A percentile compares a stretch with the other conserved stretches of the same genome.
phyloP scores from a whole-genome alignment of 169 alveolate species.

The Plasmodium gonderi region DNA sequence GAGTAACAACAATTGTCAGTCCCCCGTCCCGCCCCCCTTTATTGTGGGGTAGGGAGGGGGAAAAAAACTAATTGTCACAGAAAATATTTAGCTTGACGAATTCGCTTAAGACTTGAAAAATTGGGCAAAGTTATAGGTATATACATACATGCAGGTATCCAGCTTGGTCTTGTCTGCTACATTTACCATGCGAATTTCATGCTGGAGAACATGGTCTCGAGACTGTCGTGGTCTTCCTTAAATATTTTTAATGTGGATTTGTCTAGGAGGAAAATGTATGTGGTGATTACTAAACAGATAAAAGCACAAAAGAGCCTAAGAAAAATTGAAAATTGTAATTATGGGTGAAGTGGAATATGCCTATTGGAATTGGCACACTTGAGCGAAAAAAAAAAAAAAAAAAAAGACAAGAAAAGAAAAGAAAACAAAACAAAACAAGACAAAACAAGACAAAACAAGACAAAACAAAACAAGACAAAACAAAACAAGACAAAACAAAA shows the following conservation, averaged over 20 bases:
- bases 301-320: conserved; percentile 44
- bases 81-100: no score
- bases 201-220: conserved; percentile 53
- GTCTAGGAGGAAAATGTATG: conserved; percentile 46
- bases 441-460: no score
- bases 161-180: neutral
- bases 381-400: no score
- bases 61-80: no score
- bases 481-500: neutral
- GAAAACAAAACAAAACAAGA: no score
- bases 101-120: no score
- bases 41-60: no score
- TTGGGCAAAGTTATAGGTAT: neutral
- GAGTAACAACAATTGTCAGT: no score
- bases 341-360: neutral
- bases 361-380: no score
- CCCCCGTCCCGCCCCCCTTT: no score
- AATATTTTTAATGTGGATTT: conserved; percentile 42
- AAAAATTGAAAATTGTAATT: no score
- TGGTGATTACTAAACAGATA: conserved; percentile 51
- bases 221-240: conserved; percentile 42
- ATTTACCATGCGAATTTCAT: conserved; percentile 4
- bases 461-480: neutral
- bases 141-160: neutral
- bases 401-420: neutral